Percentiles rank a stretch among this genome's conserved stretches.
Conservation (phyloP, 208 protist species). For the Trypanosomatidae sp. region DNA sequence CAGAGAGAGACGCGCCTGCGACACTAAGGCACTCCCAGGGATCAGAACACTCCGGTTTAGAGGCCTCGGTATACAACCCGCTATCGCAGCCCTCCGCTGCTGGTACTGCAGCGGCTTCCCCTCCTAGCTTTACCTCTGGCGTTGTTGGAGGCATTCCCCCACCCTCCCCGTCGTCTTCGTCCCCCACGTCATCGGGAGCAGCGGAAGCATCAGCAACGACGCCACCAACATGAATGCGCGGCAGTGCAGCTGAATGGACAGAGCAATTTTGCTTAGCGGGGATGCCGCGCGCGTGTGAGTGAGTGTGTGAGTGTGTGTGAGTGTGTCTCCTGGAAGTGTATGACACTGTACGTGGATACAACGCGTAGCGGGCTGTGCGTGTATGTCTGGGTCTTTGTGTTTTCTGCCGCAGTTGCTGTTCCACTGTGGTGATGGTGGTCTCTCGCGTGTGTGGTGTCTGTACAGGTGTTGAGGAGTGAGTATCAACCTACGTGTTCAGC, state of each 20-base stretch:
- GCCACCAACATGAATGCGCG: neutral
- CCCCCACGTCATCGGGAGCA: neutral
- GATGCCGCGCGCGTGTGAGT: neutral
- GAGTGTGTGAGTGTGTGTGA: neutral
- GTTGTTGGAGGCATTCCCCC: neutral
- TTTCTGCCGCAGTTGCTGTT: neutral
- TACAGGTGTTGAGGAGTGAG: neutral
- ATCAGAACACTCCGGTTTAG: neutral
- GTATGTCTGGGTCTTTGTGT: constrained; percentile 5
- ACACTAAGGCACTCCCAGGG: neutral
- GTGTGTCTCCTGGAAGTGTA: neutral
- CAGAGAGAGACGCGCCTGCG: neutral
- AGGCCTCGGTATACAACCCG: neutral
- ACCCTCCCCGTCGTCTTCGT: neutral
- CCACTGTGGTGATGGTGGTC: neutral
- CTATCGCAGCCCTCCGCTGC: neutral
- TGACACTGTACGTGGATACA: neutral
- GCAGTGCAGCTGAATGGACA: neutral
- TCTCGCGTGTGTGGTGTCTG: neutral
- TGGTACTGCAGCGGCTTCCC: neutral
- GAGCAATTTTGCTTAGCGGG: neutral
- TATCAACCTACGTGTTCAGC: neutral
- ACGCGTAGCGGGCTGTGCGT: neutral
- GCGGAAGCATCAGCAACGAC: neutral
- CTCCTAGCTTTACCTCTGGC: neutral